phyloP scores from a whole-genome alignment of 2,329 filamentous ascomycete species.

The Blastomyces silverae region DNA sequence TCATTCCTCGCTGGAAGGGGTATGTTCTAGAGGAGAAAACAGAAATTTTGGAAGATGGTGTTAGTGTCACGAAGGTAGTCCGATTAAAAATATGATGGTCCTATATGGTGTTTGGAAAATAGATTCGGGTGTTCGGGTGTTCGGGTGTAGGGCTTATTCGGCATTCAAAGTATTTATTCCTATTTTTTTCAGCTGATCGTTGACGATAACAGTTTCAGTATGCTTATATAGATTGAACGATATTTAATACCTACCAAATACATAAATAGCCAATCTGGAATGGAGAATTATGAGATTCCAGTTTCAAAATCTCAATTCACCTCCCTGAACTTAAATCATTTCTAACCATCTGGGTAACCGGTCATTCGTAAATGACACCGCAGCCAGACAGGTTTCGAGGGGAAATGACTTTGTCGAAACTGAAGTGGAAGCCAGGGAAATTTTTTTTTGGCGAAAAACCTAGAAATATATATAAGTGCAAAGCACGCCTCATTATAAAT shows the following conservation, averaged over 20 bases:
- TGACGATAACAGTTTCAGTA: no score
- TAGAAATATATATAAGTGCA: background rate
- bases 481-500: background rate
- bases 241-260: no score
- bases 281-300: no score
- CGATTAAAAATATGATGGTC: background rate
- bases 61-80: slow-evolving; percentile 50
- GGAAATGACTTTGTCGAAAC: background rate
- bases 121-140: background rate
- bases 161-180: background rate
- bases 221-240: no score
- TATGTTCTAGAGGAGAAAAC: slow-evolving; percentile 58
- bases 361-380: background rate
- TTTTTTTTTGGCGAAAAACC: background rate
- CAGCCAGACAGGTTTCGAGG: background rate
- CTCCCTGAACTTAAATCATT: no score
- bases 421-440: background rate
- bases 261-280: no score
- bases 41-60: slow-evolving; percentile 59
- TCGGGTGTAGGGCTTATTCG: background rate
- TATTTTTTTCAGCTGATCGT: background rate
- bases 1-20: slow-evolving; percentile 53
- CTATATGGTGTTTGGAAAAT: background rate
- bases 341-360: background rate
- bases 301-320: no score